A percentile compares a stretch with the other conserved stretches of the same genome.
These are phyloP conservation scores for Salix brachista DNA, from an alignment of 345 rosid genomes.

Conservation along the genomic window DNA sequence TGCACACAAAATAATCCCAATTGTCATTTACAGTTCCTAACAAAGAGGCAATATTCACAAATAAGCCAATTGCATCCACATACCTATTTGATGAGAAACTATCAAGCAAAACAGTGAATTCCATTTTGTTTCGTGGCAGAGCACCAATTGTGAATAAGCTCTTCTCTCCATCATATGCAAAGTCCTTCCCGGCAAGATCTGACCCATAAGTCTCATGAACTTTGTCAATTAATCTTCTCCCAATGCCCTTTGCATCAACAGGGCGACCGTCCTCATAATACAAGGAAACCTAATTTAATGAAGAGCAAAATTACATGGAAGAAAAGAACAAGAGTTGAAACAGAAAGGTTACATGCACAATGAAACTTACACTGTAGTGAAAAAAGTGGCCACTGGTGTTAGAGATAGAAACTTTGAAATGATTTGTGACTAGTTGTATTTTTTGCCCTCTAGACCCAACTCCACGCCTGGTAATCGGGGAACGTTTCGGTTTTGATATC, in stretches of 20 bases:
- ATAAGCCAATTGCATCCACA: not conserved
- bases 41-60: not conserved
- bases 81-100: slow-evolving; percentile 14
- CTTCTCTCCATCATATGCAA: slow-evolving; percentile 33
- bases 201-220: slow-evolving; percentile 21
- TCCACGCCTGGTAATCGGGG: slow-evolving; percentile 20
- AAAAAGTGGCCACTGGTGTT: slow-evolving; percentile 9
- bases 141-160: slow-evolving; percentile 20
- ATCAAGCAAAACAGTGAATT: slow-evolving; percentile 27
- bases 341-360: not conserved
- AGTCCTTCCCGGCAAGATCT: slow-evolving; percentile 21
- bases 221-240: slow-evolving; percentile 21
- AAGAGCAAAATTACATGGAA: not conserved
- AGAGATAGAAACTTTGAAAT: slow-evolving; percentile 19
- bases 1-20: slow-evolving; percentile 18
- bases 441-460: slow-evolving; percentile 20
- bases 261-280: slow-evolving; percentile 18
- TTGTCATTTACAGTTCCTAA: not conserved
- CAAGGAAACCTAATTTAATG: slow-evolving; percentile 12
- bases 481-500: slow-evolving; percentile 3
- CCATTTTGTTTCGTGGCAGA: slow-evolving; percentile 20
- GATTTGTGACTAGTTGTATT: slow-evolving; percentile 18
- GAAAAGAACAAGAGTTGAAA: not conserved
- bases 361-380: slow-evolving; percentile 19
- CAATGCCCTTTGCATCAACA: slow-evolving; percentile 20